Evolutionary conservation across 495 filamentous ascomycete species (phyloP).

Genomic region (Chaetomidium leptoderma): DNA sequence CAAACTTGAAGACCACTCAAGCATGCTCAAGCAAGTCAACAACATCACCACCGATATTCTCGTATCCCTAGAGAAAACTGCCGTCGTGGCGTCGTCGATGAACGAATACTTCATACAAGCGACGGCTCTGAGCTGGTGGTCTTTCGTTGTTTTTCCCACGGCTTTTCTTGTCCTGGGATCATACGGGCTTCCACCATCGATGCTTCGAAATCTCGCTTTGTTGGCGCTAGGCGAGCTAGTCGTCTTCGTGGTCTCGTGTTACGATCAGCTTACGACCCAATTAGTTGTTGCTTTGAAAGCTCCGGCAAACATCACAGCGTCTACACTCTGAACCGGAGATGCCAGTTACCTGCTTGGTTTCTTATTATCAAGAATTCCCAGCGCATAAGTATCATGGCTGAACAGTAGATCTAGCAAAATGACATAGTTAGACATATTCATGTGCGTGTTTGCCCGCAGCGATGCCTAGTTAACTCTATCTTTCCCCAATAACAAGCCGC

Average conservation of each 20-base stretch:
- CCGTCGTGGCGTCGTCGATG: conserved; percentile 29
- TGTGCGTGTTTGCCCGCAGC: no score
- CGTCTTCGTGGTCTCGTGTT: conserved; percentile 22
- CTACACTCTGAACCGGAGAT: conserved; percentile 19
- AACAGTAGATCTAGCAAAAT: no score
- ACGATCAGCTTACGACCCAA: conserved; percentile 15
- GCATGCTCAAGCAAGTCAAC: conserved; percentile 33
- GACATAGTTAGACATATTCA: no score
- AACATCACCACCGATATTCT: conserved; percentile 43
- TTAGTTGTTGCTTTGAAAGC: not conserved
- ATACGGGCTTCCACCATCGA: conserved; percentile 43
- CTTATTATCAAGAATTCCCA: no score
- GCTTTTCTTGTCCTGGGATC: conserved; percentile 43
- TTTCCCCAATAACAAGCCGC: no score
- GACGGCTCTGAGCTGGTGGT: conserved; percentile 38
- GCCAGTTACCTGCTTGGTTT: no score
- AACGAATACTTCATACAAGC: conserved; percentile 26
- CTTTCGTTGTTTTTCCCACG: conserved; percentile 41
- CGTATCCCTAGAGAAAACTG: conserved; percentile 34
- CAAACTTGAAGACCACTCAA: conserved; percentile 31
- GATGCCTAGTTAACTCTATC: no score
- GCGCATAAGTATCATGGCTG: no score
- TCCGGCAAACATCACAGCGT: conserved; percentile 17
- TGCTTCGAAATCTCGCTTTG: conserved; percentile 39
- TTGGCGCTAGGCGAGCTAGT: conserved; percentile 36